These are phyloP conservation scores for Alternaria brassicicola DNA, from an alignment of 2,329 filamentous ascomycete species.

Conservation along the genomic window DNA sequence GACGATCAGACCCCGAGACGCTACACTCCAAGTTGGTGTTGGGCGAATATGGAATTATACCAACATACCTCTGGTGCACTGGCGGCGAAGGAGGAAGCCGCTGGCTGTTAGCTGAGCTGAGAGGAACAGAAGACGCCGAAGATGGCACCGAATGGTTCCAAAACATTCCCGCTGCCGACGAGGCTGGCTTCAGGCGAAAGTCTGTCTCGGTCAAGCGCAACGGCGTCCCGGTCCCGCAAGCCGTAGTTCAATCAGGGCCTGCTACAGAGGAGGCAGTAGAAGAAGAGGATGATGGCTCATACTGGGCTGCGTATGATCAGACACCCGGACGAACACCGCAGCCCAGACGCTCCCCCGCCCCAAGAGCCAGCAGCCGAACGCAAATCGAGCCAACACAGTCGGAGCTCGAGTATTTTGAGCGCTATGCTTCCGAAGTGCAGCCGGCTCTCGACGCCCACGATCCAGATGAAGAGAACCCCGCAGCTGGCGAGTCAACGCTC, in stretches of 20 bases:
- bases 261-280: conserved; percentile 19
- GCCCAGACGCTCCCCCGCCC: conserved; percentile 67
- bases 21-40: conserved; percentile 70
- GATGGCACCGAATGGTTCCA: conserved; percentile 65
- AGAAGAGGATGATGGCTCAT: conserved; percentile 74
- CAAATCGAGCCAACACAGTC: conserved; percentile 48
- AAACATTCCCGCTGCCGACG: conserved; percentile 66
- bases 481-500: conserved; percentile 58
- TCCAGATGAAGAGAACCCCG: conserved; percentile 69
- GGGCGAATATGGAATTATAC: conserved; percentile 65
- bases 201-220: conserved; percentile 25
- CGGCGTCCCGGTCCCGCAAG: conserved; percentile 16
- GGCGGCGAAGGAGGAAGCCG: conserved; percentile 68
- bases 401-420: conserved; percentile 76
- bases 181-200: conserved; percentile 48
- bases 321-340: conserved; percentile 57
- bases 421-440: conserved; percentile 76
- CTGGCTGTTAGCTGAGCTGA: conserved; percentile 76
- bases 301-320: conserved; percentile 80
- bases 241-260: conserved; percentile 18
- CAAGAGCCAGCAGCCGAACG: conserved; percentile 49
- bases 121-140: conserved; percentile 60
- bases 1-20: conserved; percentile 76
- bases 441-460: conserved; percentile 82
- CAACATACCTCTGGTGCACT: conserved; percentile 73